Evolutionary conservation across 176 grass and related monocot genomes (phyloP).

Genomic region (barley (Hordeum vulgare)): DNA sequence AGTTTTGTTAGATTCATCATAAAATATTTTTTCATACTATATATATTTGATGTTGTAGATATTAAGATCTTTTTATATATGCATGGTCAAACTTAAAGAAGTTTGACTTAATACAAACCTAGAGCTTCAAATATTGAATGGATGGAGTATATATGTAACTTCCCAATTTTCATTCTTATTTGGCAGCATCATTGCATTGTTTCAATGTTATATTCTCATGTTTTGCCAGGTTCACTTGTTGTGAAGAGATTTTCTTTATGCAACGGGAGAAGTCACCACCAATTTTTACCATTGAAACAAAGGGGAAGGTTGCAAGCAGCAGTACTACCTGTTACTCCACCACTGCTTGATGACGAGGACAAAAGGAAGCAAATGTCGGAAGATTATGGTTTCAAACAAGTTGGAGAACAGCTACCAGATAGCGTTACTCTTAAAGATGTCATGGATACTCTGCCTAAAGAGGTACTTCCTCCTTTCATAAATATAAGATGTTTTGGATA

Average conservation of each 20-base stretch:
- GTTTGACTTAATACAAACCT: background rate
- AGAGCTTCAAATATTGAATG: background rate
- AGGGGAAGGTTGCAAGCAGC: constrained; percentile 32
- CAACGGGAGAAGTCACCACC: constrained; percentile 6
- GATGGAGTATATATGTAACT: background rate
- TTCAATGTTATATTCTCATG: background rate
- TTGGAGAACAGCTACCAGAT: constrained; percentile 78
- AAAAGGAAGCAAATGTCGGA: constrained; percentile 60
- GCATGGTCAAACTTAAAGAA: background rate
- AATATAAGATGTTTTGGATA: no score
- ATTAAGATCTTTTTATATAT: background rate
- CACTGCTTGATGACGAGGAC: constrained; percentile 43
- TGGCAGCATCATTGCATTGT: background rate
- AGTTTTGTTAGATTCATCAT: background rate
- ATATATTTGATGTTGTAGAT: background rate
- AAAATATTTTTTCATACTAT: background rate
- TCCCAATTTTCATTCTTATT: background rate
- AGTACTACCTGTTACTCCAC: constrained; percentile 27
- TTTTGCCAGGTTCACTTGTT: constrained; percentile 17
- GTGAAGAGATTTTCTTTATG: constrained; percentile 25
- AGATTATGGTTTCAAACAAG: constrained; percentile 82
- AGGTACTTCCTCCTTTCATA: no score
- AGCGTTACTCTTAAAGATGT: constrained; percentile 71
- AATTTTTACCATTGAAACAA: constrained; percentile 24
- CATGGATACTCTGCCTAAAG: constrained; percentile 91